Evolutionary conservation across 1,284 basidiomycete species (phyloP).

Genomic region (Termitomyces sp.): DNA sequence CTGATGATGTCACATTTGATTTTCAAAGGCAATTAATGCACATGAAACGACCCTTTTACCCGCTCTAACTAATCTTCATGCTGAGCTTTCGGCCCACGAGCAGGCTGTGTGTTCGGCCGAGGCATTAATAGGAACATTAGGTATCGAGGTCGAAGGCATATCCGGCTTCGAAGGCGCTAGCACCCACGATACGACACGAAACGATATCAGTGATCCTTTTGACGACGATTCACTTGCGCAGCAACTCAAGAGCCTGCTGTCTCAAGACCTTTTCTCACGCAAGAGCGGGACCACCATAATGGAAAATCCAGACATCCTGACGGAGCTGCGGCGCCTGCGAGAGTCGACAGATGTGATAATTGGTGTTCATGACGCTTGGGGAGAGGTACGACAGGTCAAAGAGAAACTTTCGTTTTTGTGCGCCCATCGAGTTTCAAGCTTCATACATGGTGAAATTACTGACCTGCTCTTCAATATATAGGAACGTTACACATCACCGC

Average conservation of each 20-base stretch:
- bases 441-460: not conserved
- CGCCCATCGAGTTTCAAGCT: not conserved
- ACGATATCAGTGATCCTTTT: conserved; percentile 6
- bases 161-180: conserved; percentile 8
- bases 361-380: conserved; percentile 6
- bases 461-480: conserved; percentile 3
- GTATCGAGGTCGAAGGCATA: conserved; percentile 28
- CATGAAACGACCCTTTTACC: conserved; percentile 17
- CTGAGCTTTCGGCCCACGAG: conserved; percentile 17
- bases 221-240: conserved; percentile 12
- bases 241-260: conserved; percentile 17
- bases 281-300: conserved; percentile 15
- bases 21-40: conserved; percentile 13
- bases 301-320: conserved; percentile 22
- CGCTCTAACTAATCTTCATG: conserved; percentile 21
- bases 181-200: not conserved
- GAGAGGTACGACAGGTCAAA: not conserved
- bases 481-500: conserved; percentile 16
- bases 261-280: not conserved
- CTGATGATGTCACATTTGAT: not conserved
- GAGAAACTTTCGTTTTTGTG: conserved; percentile 6
- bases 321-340: conserved; percentile 17
- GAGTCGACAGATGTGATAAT: not conserved
- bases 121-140: conserved; percentile 25
- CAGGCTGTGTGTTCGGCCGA: conserved; percentile 23